Evolutionary conservation across 192 early-diverging fungal species (phyloP).

Genomic region (Entophlyctis luteolus): DNA sequence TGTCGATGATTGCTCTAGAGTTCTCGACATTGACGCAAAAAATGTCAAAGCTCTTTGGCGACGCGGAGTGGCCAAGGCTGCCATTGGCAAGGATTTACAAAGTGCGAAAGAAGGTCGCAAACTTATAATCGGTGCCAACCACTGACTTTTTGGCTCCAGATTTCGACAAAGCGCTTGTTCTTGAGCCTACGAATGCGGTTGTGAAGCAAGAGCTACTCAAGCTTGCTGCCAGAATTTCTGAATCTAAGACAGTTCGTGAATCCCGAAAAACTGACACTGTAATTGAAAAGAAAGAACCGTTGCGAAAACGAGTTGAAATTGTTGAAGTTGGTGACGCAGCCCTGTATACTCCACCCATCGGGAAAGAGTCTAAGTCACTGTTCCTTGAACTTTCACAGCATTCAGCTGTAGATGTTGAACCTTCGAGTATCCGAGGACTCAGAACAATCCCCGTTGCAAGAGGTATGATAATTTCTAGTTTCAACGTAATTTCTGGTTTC

Average conservation of each 20-base stretch:
- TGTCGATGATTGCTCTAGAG: constrained; percentile 62
- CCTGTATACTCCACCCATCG: background rate
- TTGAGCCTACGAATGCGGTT: constrained; percentile 66
- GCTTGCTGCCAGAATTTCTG: constrained; percentile 21
- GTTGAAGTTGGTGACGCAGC: constrained; percentile 46
- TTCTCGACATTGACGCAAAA: constrained; percentile 57
- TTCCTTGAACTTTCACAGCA: background rate
- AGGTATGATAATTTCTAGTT: background rate
- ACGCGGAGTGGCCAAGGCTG: constrained; percentile 59
- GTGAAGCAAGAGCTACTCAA: constrained; percentile 62
- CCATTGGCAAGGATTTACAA: background rate
- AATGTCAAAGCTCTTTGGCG: constrained; percentile 79
- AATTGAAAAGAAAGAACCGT: background rate
- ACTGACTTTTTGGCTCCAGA: constrained; percentile 39
- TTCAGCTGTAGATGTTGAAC: background rate
- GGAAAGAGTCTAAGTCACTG: too few species aligned
- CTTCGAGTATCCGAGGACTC: background rate
- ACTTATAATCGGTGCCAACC: constrained; percentile 7
- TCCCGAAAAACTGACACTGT: background rate
- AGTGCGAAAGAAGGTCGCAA: constrained; percentile 53
- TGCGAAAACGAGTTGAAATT: constrained; percentile 51
- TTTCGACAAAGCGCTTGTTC: constrained; percentile 53
- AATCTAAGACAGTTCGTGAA: background rate
- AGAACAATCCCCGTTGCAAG: background rate
- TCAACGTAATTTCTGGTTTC: too few species aligned